Base-by-base conservation (phyloP, 2,329 filamentous ascomycete genomes). In the Fusarium transvaalense region DNA sequence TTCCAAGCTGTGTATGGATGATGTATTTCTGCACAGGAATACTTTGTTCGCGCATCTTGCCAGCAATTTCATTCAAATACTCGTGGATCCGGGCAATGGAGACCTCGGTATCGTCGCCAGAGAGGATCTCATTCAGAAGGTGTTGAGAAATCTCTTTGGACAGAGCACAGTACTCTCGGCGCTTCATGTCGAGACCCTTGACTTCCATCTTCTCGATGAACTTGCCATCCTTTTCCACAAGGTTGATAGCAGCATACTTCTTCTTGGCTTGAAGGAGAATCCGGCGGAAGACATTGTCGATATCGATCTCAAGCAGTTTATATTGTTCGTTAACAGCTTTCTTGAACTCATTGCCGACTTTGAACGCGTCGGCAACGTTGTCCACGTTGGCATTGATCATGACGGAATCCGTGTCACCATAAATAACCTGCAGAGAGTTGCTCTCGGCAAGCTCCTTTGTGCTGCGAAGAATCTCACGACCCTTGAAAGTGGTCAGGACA, bases 331-430 rank as follows among this genome's bases (percentile, higher is more conserved):
- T 99, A 81, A 99, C 96, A 25, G 93, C 89, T 74, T 89, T 91
- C 82, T 97, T 98, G 85, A 99, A 98, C 67, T 98, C 93, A 43
- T 93, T 90, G 59, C 96, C 97, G 52, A 99, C 92, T 76, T 92
- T 94, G 73, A 97, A 83, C 3, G 96, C 96, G 74, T 97, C 94
- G 32, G 92, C 89, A 31, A 98, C 92, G 71, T 92, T 97, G 80
- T 97, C 93, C 56, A 96, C 94, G 76, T 98, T 98, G 68, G 96
- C 97, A 76, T 99, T 99, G 84, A 99, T 98, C 96, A 99, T 99
- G 81, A 99, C 96, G 10, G 96, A 99, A 80, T 99, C 96, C 14
- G 96, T 99, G 81, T 99, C 96, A 82, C 96, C 96, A 74, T 99
- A 99, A 68, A 99, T 98, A 78, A 99, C 96, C 75, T 96, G 92